These are phyloP conservation scores for Mycena kentingensis DNA, from an alignment of 768 basidiomycete genomes.

Conservation along the genomic window DNA sequence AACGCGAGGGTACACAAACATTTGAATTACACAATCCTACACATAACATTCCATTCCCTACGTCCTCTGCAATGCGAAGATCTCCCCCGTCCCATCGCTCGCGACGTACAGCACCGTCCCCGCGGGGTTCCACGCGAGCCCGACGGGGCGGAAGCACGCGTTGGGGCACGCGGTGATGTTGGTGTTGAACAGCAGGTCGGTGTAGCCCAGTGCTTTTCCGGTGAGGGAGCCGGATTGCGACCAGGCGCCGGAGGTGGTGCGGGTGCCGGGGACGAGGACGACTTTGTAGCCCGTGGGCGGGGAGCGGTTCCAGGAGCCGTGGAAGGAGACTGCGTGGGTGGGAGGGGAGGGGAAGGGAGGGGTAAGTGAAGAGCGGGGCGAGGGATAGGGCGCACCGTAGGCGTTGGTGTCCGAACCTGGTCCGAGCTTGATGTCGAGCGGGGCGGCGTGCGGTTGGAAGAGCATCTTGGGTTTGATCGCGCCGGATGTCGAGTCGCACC, in stretches of 20 bases:
- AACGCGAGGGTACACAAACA: too few species aligned
- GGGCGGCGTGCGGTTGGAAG: slow-evolving; percentile 21
- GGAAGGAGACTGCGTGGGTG: too few species aligned
- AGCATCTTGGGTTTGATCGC: slow-evolving; percentile 12
- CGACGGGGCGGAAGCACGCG: slow-evolving; percentile 24
- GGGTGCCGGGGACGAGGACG: slow-evolving; percentile 19
- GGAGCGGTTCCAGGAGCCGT: slow-evolving; percentile 21
- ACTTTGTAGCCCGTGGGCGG: slow-evolving; percentile 23
- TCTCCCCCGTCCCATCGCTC: slow-evolving; percentile 22
- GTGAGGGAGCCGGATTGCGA: slow-evolving; percentile 3
- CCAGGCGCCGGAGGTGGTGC: slow-evolving; percentile 16
- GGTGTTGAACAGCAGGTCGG: slow-evolving; percentile 16
- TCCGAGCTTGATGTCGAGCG: slow-evolving; percentile 24
- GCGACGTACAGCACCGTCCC: slow-evolving; percentile 21
- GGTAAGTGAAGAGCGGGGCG: too few species aligned
- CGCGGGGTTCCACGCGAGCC: slow-evolving; percentile 15
- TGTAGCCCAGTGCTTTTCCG: slow-evolving; percentile 7
- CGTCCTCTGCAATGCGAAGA: slow-evolving; percentile 15
- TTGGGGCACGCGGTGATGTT: slow-evolving; percentile 12
- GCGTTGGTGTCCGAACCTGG: slow-evolving; percentile 11
- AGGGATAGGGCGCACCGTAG: too few species aligned
- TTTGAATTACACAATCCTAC: too few species aligned
- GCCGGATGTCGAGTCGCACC: too few species aligned
- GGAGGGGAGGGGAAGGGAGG: too few species aligned
- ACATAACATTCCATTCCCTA: too few species aligned